Conservation (phyloP, 768 basidiomycete species). For the Megacollybia marginata region DNA sequence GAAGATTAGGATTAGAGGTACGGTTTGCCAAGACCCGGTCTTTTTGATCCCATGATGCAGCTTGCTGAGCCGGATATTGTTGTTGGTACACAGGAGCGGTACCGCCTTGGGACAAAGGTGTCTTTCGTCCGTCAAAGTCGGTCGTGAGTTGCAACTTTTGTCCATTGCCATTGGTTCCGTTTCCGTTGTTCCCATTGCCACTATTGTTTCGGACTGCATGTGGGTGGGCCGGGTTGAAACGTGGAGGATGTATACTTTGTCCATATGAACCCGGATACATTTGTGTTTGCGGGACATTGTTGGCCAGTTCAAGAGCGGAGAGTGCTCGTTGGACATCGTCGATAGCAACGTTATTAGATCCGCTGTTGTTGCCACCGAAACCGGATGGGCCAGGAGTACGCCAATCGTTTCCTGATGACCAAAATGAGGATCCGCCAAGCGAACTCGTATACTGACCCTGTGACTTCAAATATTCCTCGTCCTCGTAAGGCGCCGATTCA, state of each 20-base stretch:
- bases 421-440: slow-evolving; percentile 59
- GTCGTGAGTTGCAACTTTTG: slow-evolving; percentile 49
- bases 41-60: slow-evolving; percentile 56
- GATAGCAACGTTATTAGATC: slow-evolving; percentile 32
- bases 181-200: slow-evolving; percentile 32
- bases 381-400: slow-evolving; percentile 29
- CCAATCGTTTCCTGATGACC: slow-evolving; percentile 63
- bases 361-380: slow-evolving; percentile 15
- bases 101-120: slow-evolving; percentile 38
- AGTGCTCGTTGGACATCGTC: slow-evolving; percentile 77
- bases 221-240: slow-evolving; percentile 53
- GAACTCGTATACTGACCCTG: slow-evolving; percentile 45
- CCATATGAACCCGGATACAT: slow-evolving; percentile 24
- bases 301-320: slow-evolving; percentile 56
- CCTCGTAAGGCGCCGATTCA: slow-evolving; percentile 47
- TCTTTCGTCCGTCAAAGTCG: slow-evolving; percentile 63
- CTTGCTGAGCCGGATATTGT: slow-evolving; percentile 28
- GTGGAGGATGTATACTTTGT: slow-evolving; percentile 58
- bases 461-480: slow-evolving; percentile 41
- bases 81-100: slow-evolving; percentile 9
- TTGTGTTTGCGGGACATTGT: slow-evolving; percentile 23
- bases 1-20: slow-evolving; percentile 63
- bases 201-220: slow-evolving; percentile 38
- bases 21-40: slow-evolving; percentile 50
- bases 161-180: slow-evolving; percentile 26